A percentile compares a stretch with the other conserved stretches of the same genome.
phyloP scores from a whole-genome alignment of 805 yeast species.

The Wickerhamiella galacta region DNA sequence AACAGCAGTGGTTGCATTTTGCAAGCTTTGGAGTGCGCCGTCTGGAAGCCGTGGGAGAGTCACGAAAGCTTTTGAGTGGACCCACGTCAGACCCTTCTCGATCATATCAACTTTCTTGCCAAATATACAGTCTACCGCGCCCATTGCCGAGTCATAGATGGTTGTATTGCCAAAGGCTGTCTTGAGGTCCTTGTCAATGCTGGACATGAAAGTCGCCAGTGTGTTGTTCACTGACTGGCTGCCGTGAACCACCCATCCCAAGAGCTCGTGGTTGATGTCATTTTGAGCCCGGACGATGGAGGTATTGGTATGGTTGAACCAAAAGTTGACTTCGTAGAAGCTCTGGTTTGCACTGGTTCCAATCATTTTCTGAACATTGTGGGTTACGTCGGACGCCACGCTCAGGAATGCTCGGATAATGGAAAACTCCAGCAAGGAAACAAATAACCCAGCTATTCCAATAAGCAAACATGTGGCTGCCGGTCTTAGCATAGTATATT shows the following conservation, averaged over 20 bases:
- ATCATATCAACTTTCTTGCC: conserved; percentile 52
- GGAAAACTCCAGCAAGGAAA: conserved; percentile 37
- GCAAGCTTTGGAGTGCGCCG: too few relatives aligned
- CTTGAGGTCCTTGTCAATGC: conserved; percentile 42
- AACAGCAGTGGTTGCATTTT: too few relatives aligned
- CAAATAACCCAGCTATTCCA: conserved; percentile 39
- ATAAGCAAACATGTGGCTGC: conserved; percentile 35
- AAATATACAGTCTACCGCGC: conserved; percentile 63
- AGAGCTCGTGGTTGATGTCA: conserved; percentile 42
- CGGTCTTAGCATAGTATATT: conserved; percentile 36
- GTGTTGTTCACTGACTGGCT: conserved; percentile 46
- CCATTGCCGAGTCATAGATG: conserved; percentile 41
- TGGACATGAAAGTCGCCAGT: conserved; percentile 35
- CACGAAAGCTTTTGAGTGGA: conserved; percentile 44
- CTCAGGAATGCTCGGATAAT: conserved; percentile 15
- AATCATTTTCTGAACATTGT: conserved; percentile 8
- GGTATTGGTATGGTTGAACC: conserved; percentile 42
- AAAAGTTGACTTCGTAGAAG: conserved; percentile 16
- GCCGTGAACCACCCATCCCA: conserved; percentile 47
- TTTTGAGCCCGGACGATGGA: conserved; percentile 34
- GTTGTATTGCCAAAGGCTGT: conserved; percentile 53
- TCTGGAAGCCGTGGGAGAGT: conserved; percentile 35
- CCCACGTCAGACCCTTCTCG: conserved; percentile 66
- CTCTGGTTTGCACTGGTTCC: conserved; percentile 8
- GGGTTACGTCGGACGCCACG: conserved; percentile 8